Evolutionary conservation across 2,329 filamentous ascomycete species (phyloP), one percentile per base, ranked within the genome.

Genomic region (Cordyceps javanica): DNA sequence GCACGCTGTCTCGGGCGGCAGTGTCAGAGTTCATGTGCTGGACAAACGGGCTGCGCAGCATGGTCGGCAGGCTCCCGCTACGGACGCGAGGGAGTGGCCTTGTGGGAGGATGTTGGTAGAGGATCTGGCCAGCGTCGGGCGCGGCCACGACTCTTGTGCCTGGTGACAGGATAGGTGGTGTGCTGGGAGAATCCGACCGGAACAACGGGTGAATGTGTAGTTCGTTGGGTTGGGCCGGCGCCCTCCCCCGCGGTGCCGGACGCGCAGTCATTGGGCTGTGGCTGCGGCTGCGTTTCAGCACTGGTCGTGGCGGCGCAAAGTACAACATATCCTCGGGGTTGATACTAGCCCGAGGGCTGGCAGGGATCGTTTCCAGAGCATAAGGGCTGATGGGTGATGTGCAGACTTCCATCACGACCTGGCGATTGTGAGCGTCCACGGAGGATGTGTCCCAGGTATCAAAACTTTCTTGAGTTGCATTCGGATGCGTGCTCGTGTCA

Each of bases 161-260:
- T 0, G 87, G 85, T 0, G 86, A 88, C 1, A 81, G 78, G 6
- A 82, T 72, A 0, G 88, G 82, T 1, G 87, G 85, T 8, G 87
- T 87, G 1, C 77, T 80, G 0, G 86, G 86, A 41, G 84, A 88
- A 66, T 90, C 87, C 6, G 85, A 86, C 59, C 89, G 80, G 74
- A 92, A 91, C 3, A 92, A 78, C 9, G 89, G 89, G 68, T 92
- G 89, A 46, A 91, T 91, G 66, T 91, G 83, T 3, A 84, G 77
- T 68, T 91, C 87, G 64, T 78, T 78, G 51, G 66, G 74, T 68
- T 52, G 71, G 70, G 16, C 69, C 74, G 62, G 13, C 65, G 67
- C 25, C 23, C 66, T 46, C 60, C 66, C 60, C 9, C 57, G 58
- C 46, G 59, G 57, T 5, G 60, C 55, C 11, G 54, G 46, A 14